Evolutionary conservation across 768 basidiomycete species (phyloP).

Genomic region (Artomyces pyxidatus): DNA sequence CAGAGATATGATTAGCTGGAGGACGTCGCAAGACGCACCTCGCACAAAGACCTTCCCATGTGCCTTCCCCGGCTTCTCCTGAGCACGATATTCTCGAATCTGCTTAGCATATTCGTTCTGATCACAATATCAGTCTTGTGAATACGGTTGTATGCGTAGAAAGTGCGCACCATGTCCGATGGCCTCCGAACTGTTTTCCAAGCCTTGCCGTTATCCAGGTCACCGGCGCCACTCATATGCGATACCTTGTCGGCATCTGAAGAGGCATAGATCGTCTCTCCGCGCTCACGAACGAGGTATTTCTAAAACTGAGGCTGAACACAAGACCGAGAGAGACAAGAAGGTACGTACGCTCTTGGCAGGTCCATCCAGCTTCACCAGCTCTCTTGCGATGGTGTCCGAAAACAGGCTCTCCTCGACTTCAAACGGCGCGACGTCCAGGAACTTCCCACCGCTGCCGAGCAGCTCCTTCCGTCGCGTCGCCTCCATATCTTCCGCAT

Average conservation of each 20-base stretch:
- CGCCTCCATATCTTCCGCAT: conserved; percentile 38
- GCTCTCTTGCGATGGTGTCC: conserved; percentile 67
- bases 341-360: conserved; percentile 35
- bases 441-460: conserved; percentile 24
- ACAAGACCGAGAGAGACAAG: conserved; percentile 2
- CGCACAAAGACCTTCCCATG: conserved; percentile 94
- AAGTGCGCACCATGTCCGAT: conserved; percentile 78
- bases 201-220: conserved; percentile 72
- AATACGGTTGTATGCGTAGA: background rate
- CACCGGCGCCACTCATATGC: conserved; percentile 68
- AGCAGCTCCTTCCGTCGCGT: conserved; percentile 10
- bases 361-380: conserved; percentile 46
- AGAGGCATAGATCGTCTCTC: conserved; percentile 67
- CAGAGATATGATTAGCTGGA: background rate
- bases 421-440: conserved; percentile 31
- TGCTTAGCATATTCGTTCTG: conserved; percentile 94
- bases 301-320: conserved; percentile 30
- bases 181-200: conserved; percentile 86
- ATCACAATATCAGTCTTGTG: conserved; percentile 1
- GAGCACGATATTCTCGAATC: conserved; percentile 70
- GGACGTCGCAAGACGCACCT: conserved; percentile 37
- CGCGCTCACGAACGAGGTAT: conserved; percentile 77
- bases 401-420: conserved; percentile 47
- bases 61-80: conserved; percentile 71
- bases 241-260: conserved; percentile 64